These are phyloP conservation scores for Alternaria arborescens DNA, from an alignment of 2,329 filamentous ascomycete genomes.

Conservation along the genomic window DNA sequence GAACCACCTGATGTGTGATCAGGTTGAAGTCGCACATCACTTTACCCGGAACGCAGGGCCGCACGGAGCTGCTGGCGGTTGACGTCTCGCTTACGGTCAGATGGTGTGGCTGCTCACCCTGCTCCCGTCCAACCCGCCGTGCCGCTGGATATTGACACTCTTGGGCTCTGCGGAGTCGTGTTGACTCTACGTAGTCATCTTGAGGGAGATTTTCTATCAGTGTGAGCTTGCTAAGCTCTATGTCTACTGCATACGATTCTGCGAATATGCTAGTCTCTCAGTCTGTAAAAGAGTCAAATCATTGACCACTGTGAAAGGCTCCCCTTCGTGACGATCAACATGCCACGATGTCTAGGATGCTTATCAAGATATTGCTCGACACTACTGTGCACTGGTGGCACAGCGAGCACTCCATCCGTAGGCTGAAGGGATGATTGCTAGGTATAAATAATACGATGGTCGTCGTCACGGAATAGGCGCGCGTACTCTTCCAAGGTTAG, in stretches of 20 bases:
- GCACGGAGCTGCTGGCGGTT: constrained; percentile 33
- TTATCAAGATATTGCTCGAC: not conserved
- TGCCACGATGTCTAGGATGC: not conserved
- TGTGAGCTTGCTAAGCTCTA: not conserved
- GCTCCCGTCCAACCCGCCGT: constrained; percentile 8
- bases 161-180: constrained; percentile 7
- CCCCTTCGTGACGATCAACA: not conserved
- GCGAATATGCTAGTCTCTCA: not conserved
- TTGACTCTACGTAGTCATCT: not conserved
- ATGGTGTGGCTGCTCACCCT: constrained; percentile 23
- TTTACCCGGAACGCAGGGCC: constrained; percentile 45
- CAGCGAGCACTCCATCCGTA: constrained; percentile 3
- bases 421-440: not conserved
- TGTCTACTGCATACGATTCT: not conserved
- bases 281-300: not conserved
- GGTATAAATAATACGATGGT: constrained; percentile 1
- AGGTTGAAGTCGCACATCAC: constrained; percentile 24
- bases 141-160: constrained; percentile 5
- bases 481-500: not conserved
- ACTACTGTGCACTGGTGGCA: constrained; percentile 3
- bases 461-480: constrained; percentile 9
- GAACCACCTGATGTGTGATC: constrained; percentile 23
- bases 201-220: not conserved
- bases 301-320: not conserved
- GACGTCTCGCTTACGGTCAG: constrained; percentile 27